Evolutionary conservation across 2,329 filamentous ascomycete genomes (phyloP).

Genomic region (Aspergillus sojae): DNA sequence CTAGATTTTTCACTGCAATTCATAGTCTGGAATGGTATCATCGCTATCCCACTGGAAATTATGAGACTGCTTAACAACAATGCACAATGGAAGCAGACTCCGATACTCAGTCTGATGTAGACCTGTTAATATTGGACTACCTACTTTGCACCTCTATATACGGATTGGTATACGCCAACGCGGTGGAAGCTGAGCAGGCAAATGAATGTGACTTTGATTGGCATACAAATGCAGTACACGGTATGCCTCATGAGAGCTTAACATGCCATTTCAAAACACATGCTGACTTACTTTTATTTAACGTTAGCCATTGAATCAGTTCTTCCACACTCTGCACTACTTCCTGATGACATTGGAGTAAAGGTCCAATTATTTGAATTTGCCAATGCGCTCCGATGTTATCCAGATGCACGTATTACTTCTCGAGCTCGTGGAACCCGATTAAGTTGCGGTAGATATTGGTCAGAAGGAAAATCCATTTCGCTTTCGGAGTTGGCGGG

Average conservation of each 20-base stretch:
- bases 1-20: no score
- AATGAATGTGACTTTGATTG: slow-evolving; percentile 24
- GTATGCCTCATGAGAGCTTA: slow-evolving; percentile 24
- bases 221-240: slow-evolving; percentile 26
- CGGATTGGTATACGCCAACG: slow-evolving; percentile 41
- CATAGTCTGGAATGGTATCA: neutral
- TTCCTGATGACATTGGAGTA: slow-evolving; percentile 47
- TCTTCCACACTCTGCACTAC: slow-evolving; percentile 44
- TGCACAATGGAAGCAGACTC: slow-evolving; percentile 31
- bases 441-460: neutral
- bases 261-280: neutral
- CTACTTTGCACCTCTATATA: slow-evolving; percentile 52
- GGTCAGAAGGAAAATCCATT: neutral
- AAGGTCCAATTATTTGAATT: slow-evolving; percentile 55
- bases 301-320: slow-evolving; percentile 46
- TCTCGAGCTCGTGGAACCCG: neutral
- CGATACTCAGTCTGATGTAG: slow-evolving; percentile 49
- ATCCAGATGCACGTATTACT: neutral
- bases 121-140: slow-evolving; percentile 61
- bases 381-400: slow-evolving; percentile 20
- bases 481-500: neutral
- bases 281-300: slow-evolving; percentile 5
- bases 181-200: slow-evolving; percentile 10
- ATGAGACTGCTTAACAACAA: neutral
- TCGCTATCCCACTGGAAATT: neutral